phyloP scores from a whole-genome alignment of 139 green algal genomes.

The Marvania coccoides region DNA sequence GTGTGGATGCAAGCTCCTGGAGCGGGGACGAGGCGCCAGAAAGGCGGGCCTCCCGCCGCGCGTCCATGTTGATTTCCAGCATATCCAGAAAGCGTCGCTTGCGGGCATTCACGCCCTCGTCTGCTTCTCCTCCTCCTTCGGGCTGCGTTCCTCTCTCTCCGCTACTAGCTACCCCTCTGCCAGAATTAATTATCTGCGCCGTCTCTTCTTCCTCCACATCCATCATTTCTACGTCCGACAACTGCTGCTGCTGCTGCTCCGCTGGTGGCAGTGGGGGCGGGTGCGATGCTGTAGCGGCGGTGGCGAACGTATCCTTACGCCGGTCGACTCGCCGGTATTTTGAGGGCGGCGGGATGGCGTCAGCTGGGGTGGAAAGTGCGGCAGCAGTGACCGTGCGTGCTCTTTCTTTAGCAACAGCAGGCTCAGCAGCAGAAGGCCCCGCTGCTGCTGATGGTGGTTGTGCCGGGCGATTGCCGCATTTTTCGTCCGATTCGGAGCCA shows the following conservation, averaged over 20 bases:
- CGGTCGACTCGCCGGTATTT: too few species aligned
- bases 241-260: background rate
- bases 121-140: background rate
- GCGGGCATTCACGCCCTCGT: background rate
- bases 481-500: background rate
- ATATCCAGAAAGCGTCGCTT: constrained; percentile 11
- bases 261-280: too few species aligned
- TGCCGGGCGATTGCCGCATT: background rate
- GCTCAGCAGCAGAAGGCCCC: background rate
- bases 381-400: too few species aligned
- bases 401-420: too few species aligned
- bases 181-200: constrained; percentile 5
- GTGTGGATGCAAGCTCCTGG: background rate
- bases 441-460: background rate
- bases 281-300: too few species aligned
- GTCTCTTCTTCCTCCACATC: background rate
- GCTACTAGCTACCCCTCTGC: background rate
- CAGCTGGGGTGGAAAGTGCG: too few species aligned
- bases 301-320: too few species aligned
- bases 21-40: background rate
- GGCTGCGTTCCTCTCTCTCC: background rate
- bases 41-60: background rate
- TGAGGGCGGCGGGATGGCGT: too few species aligned
- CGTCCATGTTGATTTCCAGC: constrained; percentile 26
- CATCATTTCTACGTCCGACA: background rate